Base-by-base conservation (phyloP, 257 asterid genomes). In the Primulina huaijiensis region DNA sequence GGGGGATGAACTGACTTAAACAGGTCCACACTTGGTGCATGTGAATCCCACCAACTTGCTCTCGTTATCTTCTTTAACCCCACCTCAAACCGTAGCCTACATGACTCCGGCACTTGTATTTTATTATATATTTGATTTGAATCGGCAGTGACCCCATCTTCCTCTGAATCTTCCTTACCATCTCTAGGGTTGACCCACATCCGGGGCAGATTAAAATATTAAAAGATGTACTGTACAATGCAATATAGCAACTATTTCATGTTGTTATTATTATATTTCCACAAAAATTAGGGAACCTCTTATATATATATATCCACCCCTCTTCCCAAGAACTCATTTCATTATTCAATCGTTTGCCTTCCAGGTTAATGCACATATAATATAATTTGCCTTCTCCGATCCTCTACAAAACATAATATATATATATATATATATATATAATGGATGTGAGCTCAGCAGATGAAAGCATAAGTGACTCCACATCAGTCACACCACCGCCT, bases 91-190 rank as follows among this genome's bases (percentile, higher is more conserved):
- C 2, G 33, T 60, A 19, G 20, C n/a, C n/a, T 7, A 46, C 12
- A 65, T 21, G 12, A 19, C 11, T 9, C 19, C 8, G 7, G 4
- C 70, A 43, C 50, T 30, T 59, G 31, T 69, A 16, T 35, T 59
- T 30, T 67, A 2, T 27, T 27, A 27, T 27, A 3, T 27, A 27
- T 27, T 38, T 38, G 50, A 27, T 27, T 38, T 38, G 50, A 40
- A 40, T 40, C 10, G 50, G 50, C 8, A 38, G 17, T 0, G 50
- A 61, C 77, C 82, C 84, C 74, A 69, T 72, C 34, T 74, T 67
- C 66, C 76, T n/a, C 75, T 86, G 93, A 90, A 88, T 86, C 93
- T 88, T 86, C 97, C 87, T 80, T 66, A 76, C 93, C 79, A 56
- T 69, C 81, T 67, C 65, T 71, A 57, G 85, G 83, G 92, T 88